Evolutionary conservation across 495 filamentous ascomycete species (phyloP).

Genomic region (Penicillium bovifimosum): DNA sequence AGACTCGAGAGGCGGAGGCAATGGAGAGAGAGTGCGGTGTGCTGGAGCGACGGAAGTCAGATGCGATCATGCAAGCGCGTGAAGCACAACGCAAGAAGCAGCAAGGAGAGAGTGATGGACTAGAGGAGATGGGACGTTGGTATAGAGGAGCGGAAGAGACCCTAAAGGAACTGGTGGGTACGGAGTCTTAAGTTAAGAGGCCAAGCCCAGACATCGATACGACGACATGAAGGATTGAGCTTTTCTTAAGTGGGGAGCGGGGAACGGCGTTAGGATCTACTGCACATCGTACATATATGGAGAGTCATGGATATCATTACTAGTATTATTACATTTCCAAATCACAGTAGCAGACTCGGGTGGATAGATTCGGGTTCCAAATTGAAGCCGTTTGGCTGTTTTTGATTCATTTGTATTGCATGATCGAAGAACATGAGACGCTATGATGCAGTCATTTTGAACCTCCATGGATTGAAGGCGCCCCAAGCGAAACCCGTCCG

Average conservation of each 20-base stretch:
- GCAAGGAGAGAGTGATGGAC: slow-evolving; percentile 66
- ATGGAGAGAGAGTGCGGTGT: slow-evolving; percentile 65
- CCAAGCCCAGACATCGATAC: neutral
- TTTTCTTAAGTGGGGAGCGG: slow-evolving; percentile 2
- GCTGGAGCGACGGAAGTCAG: slow-evolving; percentile 65
- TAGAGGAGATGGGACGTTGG: slow-evolving; percentile 82
- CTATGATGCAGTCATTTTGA: slow-evolving; percentile 42
- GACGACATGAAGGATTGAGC: slow-evolving; percentile 18
- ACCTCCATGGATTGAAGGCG: slow-evolving; percentile 33
- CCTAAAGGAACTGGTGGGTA: slow-evolving; percentile 60
- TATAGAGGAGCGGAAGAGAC: slow-evolving; percentile 64
- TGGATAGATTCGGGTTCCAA: slow-evolving; percentile 26
- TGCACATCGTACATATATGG: slow-evolving; percentile 13
- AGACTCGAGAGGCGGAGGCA: slow-evolving; percentile 65
- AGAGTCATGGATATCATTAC: neutral
- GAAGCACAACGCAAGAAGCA: slow-evolving; percentile 79
- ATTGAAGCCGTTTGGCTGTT: slow-evolving; percentile 35
- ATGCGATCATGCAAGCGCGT: slow-evolving; percentile 60
- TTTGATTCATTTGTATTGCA: slow-evolving; percentile 40
- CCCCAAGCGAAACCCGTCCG: slow-evolving; percentile 42
- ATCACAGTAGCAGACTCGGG: neutral
- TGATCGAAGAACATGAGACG: slow-evolving; percentile 44
- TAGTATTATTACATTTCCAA: neutral
- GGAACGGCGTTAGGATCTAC: slow-evolving; percentile 24
- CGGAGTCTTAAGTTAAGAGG: slow-evolving; percentile 21